Evolutionary conservation across 2,329 filamentous ascomycete genomes (phyloP), one percentile per base, ranked within the genome.

Genomic region (Pezicula rhizophila): DNA sequence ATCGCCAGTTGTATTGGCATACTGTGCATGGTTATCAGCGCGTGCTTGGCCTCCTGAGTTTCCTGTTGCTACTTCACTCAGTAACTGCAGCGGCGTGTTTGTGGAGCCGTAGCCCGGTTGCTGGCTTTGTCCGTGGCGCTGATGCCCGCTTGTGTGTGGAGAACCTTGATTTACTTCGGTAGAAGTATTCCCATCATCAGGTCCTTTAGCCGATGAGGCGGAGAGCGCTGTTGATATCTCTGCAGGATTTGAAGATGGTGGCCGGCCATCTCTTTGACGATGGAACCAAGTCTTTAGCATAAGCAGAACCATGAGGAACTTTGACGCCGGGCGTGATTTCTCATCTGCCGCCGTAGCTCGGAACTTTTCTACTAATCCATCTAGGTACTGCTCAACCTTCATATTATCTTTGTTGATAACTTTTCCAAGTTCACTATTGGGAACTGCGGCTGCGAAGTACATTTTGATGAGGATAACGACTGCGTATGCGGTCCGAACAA

Each of bases 321-420:
- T 89, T 44, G 75, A 73, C 0, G 84, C 79, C 0, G 84, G 80
- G 1, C 83, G 75, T 40, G 80, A 87, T 51, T 76, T 78, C 45
- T 85, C 79, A 1, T 77, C 76, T 3, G 78, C 78, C 0, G 84
- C 83, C 0, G 82, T 76, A 35, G 76, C 74, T 50, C 76, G 75
- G 58, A 92, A 85, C 57, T 84, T 82, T 1, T 81, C 76, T 1
- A 89, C 77, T 17, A 91, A 71, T n/a, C 73, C 75, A 53, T 88
- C 82, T 2, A 95, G 73, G 61, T 89, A 85, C 47, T 78, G 71
- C 54, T 81, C 76, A 14, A 78, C 70, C 51, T 82, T 81, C 68
- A 92, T 77, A 55, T 83, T 76, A 47, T 84, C 77, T 53, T 79
- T 79, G 55, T 82, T 75, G 53, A 92, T 83, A 15, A 90, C 77